Base-by-base conservation (phyloP, 768 basidiomycete genomes). In the Dacryopinax spathularia region DNA sequence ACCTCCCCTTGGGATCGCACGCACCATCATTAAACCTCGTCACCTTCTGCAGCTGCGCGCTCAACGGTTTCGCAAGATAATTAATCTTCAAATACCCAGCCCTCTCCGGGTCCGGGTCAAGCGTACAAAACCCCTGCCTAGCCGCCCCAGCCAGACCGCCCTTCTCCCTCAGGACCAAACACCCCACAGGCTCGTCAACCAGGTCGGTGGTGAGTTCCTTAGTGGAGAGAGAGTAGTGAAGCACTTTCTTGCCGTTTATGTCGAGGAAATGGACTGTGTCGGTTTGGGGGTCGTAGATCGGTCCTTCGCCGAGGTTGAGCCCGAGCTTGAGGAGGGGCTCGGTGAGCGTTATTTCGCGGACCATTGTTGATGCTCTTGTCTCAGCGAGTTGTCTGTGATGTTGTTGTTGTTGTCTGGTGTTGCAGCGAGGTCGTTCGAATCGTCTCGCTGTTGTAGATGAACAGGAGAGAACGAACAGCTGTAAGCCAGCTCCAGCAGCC, bases 1-100 rank as follows among this genome's bases (percentile, higher is more conserved):
- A 86, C 39, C 84, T 79, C 5, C 86, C 86, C 67, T 78, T 74
- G 64, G 74, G 78, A 68, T 86, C 85, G 69, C 86, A 87, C 1
- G 77, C 84, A 34, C 85, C 86, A 68, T 87, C 86, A 73, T 88
- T 86, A 74, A 87, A 85, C 41, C 86, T 79, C 31, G 79, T 81
- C 66, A 80, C 74, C 1, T 75, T 71, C 12, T 68, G 67, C 35
- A 81, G 74, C 25, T 75, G 70, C 10, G 70, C 66, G n/a, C 78
- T 73, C 6, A 87, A 68, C 13, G 86, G 84, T 71, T 78, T 72
- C 63, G 73, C 75, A 65, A 88, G 70, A 71, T 85, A 82, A 34
- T 72, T 73, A 27, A 83, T 69, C 20, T 68, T 74, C 15, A 63
- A 39, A 16, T 65, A 63, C 27, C 16, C 39, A 6, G 39, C 18